Evolutionary conservation across 164 flowering plant genomes (phyloP), one percentile per base, ranked within the genome.

Genomic region (Warburgia ugandensis): DNA sequence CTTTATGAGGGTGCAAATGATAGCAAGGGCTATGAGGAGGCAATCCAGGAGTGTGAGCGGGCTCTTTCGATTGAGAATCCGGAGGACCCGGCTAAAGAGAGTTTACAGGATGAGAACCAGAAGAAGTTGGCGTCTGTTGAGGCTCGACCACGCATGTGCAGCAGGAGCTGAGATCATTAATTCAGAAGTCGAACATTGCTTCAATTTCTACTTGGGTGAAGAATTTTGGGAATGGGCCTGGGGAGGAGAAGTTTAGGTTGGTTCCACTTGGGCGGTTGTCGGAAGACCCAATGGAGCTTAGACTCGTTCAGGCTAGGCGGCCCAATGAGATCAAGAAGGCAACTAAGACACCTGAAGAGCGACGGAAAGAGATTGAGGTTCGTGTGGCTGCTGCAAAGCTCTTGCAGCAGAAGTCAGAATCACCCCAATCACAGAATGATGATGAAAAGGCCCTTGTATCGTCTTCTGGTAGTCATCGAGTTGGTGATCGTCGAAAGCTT

Each of bases 291-390:
- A 77, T 89, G 95, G 99, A 94, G 66, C 55, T 71, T 56, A 71
- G 80, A 60, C 52, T 79, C 44, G 77, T 75, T 32, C 95, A 79
- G 52, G 35, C 76, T 23, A 73, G 80, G 58, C 67, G 92, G 52
- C 86, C 92, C 0, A 94, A 89, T 72, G 99, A 94, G 78, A 94
- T 94, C 27, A 89, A 88, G 73, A 94, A 94, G 65, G 94, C 84
- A 2, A 90, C 79, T 8, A 94, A 86, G 79, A 94, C 99, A 0
- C 77, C 72, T 0, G 97, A 89, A 56, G 99, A 94, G 67, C 56
- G 88, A 38, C 74, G 97, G 63, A 94, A 86, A 59, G 97, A 94
- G 79, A 83, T 94, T 67, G 97, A 94, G 71, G 99, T 89, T 29
- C 76, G 96, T 51, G 96, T 94, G 14, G 95, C 97, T 53, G 99